These are phyloP conservation scores for Diaporthe nobilis DNA, from an alignment of 2,329 filamentous ascomycete genomes.

Conservation along the genomic window DNA sequence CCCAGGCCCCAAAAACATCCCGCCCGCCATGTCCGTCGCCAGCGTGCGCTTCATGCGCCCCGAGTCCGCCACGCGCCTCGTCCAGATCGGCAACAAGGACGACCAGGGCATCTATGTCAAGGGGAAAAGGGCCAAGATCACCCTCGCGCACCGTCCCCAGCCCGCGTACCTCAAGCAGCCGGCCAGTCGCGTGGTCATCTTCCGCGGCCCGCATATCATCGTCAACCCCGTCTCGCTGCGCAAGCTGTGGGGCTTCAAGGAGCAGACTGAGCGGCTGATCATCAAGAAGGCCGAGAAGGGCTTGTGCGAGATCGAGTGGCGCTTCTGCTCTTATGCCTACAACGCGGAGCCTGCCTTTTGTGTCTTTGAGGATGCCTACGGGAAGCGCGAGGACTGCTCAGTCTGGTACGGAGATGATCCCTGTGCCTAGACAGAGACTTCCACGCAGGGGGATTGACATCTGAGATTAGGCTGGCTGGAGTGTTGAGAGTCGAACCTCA, in stretches of 20 bases:
- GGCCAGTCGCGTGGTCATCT: constrained; percentile 17
- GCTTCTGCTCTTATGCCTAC: constrained; percentile 21
- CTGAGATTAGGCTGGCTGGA: background rate
- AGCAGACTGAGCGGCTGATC: constrained; percentile 18
- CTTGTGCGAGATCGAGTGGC: constrained; percentile 25
- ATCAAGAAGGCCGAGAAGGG: background rate
- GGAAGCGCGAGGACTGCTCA: constrained; percentile 5
- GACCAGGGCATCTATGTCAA: constrained; percentile 5
- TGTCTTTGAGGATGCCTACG: constrained; percentile 8
- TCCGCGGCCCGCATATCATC: constrained; percentile 13
- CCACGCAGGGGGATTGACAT: too few species aligned
- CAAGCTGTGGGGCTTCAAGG: constrained; percentile 26
- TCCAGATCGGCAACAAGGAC: constrained; percentile 11
- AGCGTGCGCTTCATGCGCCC: constrained; percentile 28
- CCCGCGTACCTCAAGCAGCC: constrained; percentile 1
- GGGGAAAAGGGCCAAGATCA: background rate
- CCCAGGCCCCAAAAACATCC: constrained; percentile 9
- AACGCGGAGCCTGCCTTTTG: constrained; percentile 18
- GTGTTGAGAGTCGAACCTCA: rapidly evolving
- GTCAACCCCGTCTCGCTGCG: constrained; percentile 6
- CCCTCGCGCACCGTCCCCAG: background rate
- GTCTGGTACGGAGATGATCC: constrained; percentile 19
- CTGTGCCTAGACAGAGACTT: background rate
- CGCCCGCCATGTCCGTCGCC: constrained; percentile 6
- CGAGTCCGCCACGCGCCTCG: constrained; percentile 16